These are phyloP conservation scores for Penicillium coprophilum DNA, from an alignment of 495 filamentous ascomycete species.

Conservation along the genomic window DNA sequence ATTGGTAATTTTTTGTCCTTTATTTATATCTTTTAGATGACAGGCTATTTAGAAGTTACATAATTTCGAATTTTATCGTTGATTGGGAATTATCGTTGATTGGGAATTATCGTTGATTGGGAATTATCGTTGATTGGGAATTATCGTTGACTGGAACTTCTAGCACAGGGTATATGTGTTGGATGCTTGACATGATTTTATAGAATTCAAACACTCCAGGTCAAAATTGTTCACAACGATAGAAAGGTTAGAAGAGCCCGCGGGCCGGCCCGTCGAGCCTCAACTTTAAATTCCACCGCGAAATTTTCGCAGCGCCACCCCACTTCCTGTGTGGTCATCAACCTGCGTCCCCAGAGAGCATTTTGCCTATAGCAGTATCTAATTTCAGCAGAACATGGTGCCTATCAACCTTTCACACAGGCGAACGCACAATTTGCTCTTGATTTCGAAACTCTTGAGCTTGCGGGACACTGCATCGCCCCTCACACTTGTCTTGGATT, in stretches of 20 bases:
- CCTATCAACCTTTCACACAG: constrained; percentile 59
- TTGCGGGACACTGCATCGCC: constrained; percentile 78
- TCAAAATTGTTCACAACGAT: background rate
- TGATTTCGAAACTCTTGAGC: constrained; percentile 81
- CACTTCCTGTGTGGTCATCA: constrained; percentile 24
- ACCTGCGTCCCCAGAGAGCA: constrained; percentile 4
- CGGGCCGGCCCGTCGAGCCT: constrained; percentile 41
- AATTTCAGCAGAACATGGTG: constrained; percentile 26
- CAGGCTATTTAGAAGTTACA: too few species aligned
- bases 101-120: too few species aligned
- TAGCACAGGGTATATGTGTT: too few species aligned
- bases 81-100: too few species aligned
- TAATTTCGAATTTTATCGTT: too few species aligned
- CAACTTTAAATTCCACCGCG: constrained; percentile 25
- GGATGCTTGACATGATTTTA: too few species aligned
- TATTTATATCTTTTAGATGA: too few species aligned
- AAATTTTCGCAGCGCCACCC: constrained; percentile 33
- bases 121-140: too few species aligned
- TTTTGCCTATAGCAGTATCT: constrained; percentile 1
- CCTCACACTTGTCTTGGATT: constrained; percentile 82
- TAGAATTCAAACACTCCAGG: too few species aligned
- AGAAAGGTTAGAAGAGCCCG: background rate
- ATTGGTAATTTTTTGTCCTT: too few species aligned
- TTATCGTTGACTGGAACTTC: too few species aligned
- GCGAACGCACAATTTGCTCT: constrained; percentile 79